Base-by-base conservation (phyloP, 257 asterid species). In the Nicotiana otophora region DNA sequence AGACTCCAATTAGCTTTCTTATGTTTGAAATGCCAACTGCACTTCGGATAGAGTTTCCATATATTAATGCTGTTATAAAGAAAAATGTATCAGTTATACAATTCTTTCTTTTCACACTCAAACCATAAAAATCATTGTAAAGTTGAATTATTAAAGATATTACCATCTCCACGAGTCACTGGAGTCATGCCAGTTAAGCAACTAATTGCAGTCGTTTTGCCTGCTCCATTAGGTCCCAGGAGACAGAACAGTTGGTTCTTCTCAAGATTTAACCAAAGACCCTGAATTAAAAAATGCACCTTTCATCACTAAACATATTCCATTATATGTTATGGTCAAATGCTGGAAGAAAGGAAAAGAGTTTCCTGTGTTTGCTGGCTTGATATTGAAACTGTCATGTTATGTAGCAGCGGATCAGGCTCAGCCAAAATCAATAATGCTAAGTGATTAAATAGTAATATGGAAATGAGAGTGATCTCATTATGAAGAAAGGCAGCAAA, bases 211-310 rank as follows among this genome's bases (percentile, higher is more conserved):
- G 89, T 88, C n/a, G 91, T 84, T 78, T 88, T 88, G 23, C 91
- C 91, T 5, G 89, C 91, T 34, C 91, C 89, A 84, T 88, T 88
- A 30, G 91, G 89, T 28, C 91, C 91, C 0, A 86, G 81, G 54
- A 84, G 83, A 76, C 87, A 86, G 78, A 84, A 84, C 46, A 88
- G 61, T 74, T 88, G 91, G 82, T 86, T 77, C 79, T 81, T 88
- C 19, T 88, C 85, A 68, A 84, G 80, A 83, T 88, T 88, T 58
- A 88, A 70, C 87, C 87, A 88, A 2, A 88, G 23, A 30, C 82
- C 87, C 91, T 88, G 72, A 54, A 20, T 67, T 53, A 77, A 46
- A 23, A 57, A 57, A 15, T 14, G 33, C 23, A 62, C 11, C 14
- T 33, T 31, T 28, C n/a, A 42, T 42, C 48, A 42, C 48, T 53